phyloP scores from a whole-genome alignment of 345 rosid species.

The Melastoma malabathricum region DNA sequence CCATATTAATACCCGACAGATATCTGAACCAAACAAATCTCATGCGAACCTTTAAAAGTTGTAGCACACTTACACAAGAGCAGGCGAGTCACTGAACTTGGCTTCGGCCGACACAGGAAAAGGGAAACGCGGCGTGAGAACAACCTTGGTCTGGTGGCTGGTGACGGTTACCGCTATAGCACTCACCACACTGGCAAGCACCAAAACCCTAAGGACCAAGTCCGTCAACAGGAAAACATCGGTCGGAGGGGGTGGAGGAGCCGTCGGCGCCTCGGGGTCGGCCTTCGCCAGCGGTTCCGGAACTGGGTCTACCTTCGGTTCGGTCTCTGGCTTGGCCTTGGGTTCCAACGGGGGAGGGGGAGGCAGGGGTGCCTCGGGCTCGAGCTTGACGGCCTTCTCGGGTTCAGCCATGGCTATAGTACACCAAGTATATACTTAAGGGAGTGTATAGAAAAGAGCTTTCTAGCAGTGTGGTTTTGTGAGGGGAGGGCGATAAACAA shows the following conservation, averaged over 20 bases:
- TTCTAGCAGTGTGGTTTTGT: not conserved
- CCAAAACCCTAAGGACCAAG: constrained; percentile 31
- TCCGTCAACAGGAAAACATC: constrained; percentile 17
- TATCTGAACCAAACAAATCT: not conserved
- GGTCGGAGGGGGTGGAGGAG: constrained; percentile 7
- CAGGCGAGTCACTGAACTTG: constrained; percentile 60
- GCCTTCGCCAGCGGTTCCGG: constrained; percentile 6
- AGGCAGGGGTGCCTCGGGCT: constrained; percentile 10
- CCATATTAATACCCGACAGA: not conserved
- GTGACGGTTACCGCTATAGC: constrained; percentile 46
- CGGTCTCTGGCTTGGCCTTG: constrained; percentile 13
- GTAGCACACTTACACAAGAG: constrained; percentile 40
- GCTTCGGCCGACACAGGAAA: constrained; percentile 12
- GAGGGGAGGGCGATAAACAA: not conserved
- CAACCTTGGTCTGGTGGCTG: constrained; percentile 34
- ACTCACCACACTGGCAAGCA: constrained; percentile 39
- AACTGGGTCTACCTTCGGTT: constrained; percentile 7
- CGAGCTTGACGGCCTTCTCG: constrained; percentile 20
- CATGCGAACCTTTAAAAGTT: not conserved
- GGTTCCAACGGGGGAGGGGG: not conserved
- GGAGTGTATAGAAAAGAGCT: not conserved
- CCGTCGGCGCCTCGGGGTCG: not conserved
- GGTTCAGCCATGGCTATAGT: constrained; percentile 30
- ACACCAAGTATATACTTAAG: not conserved
- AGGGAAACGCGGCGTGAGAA: constrained; percentile 13